Base-by-base conservation (phyloP, 805 yeast genomes). In the Yarrowia bubula region DNA sequence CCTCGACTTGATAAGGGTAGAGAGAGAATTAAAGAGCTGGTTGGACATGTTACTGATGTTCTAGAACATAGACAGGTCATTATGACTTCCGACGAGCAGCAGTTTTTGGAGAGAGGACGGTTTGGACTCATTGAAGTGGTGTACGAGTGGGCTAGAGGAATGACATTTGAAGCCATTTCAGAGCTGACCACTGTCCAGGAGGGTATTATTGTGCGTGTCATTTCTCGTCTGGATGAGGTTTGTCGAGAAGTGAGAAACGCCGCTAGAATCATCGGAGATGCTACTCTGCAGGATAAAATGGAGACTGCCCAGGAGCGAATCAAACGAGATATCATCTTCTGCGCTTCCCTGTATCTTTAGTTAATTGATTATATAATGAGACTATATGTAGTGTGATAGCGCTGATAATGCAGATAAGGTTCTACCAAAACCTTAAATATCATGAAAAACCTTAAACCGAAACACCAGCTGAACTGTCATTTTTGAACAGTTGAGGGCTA, bases 121-220 rank as follows among this genome's bases (percentile, higher is more conserved):
- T 95, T 95, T 76, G 96, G 93, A 0, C 80, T 95, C 71, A 89
- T 91, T 76, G 93, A 92, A 74, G 97, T 91, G 10, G 97, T 93
- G 3, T 95, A 93, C 74, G 98, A 95, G 76, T 95, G 99, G 99
- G 97, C 98, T 0, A 82, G 96, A 69, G 99, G 99, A 1, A 82
- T 87, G 81, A 83, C 96, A 0, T 95, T 95, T 79, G 88, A 89
- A 69, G 96, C 91, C 65, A 93, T 95, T 69, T 95, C 92, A 88
- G 87, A 85, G 67, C 82, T 91, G 68, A 90, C 97, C 66, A 87
- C 86, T 28, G 96, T 92, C 71, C 92, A 91, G 39, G 99, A 95
- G 76, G 99, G 99, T 44, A 90, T 97, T 0, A 95, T 95, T 73
- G 99, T 95, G 22, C 83, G 99, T 72, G 98, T 95, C 6, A 93